phyloP scores from a whole-genome alignment of 257 asterid genomes.

The Solanum medicagineum region DNA sequence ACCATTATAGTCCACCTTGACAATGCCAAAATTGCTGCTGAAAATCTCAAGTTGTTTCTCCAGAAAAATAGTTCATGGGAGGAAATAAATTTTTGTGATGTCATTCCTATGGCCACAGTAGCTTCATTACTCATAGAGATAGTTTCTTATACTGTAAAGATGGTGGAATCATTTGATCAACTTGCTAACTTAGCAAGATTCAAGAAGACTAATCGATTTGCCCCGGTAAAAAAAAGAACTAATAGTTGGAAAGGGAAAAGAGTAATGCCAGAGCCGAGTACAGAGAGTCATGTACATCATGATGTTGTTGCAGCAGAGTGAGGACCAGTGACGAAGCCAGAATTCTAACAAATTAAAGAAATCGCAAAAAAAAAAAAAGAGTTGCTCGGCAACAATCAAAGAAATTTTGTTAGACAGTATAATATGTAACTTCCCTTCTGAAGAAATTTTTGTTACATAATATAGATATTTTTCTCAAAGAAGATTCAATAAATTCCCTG shows the following conservation, averaged over 20 bases:
- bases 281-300: background rate
- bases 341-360: background rate
- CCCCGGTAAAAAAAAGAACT: background rate
- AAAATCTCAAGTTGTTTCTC: slow-evolving; percentile 12
- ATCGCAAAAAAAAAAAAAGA: too few relatives aligned
- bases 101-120: slow-evolving; percentile 24
- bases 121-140: slow-evolving; percentile 35
- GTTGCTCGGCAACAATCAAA: background rate
- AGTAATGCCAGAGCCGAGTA: background rate
- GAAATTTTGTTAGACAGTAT: background rate
- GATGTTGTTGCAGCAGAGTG: background rate
- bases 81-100: slow-evolving; percentile 13
- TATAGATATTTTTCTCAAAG: background rate
- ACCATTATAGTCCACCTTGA: slow-evolving; percentile 13
- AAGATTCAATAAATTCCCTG: background rate
- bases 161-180: slow-evolving; percentile 30
- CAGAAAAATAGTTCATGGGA: slow-evolving; percentile 16
- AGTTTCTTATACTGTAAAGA: slow-evolving; percentile 30
- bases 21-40: slow-evolving; percentile 28
- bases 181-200: slow-evolving; percentile 34
- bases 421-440: background rate
- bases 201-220: slow-evolving; percentile 8
- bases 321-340: background rate
- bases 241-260: background rate
- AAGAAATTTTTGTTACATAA: background rate